These are phyloP conservation scores for Neonectria faginata DNA, from an alignment of 2,329 filamentous ascomycete genomes.

Conservation along the genomic window DNA sequence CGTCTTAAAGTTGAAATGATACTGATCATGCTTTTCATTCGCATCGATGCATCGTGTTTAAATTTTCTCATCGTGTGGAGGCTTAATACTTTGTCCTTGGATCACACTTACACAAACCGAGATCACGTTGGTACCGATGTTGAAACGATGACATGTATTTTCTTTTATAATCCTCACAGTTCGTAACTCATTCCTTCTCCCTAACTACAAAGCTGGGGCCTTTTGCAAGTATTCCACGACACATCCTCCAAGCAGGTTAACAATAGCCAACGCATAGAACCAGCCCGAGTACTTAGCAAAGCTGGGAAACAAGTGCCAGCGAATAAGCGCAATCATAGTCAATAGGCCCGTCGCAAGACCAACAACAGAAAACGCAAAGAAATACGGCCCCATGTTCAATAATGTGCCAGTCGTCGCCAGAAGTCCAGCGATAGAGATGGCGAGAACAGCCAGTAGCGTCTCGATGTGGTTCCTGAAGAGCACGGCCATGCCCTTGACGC, in stretches of 20 bases:
- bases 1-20: no score
- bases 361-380: conserved; percentile 34
- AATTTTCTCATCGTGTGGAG: no score
- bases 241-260: conserved; percentile 33
- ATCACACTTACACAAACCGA: no score
- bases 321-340: conserved; percentile 29
- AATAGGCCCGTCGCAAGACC: conserved; percentile 27
- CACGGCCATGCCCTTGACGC: conserved; percentile 50
- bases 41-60: no score
- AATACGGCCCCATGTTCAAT: conserved; percentile 26
- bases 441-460: conserved; percentile 27
- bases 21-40: no score
- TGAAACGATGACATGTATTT: neutral
- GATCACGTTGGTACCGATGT: no score
- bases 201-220: conserved; percentile 12
- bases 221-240: conserved; percentile 25
- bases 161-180: neutral
- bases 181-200: neutral
- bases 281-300: conserved; percentile 32
- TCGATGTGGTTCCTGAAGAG: conserved; percentile 38
- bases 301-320: conserved; percentile 26
- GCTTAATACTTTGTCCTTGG: no score
- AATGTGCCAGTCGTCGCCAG: conserved; percentile 22
- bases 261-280: conserved; percentile 36
- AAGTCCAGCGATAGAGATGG: conserved; percentile 26